Conservation (phyloP, 148 eudicot genomes). For the Fagopyrum tataricum region DNA sequence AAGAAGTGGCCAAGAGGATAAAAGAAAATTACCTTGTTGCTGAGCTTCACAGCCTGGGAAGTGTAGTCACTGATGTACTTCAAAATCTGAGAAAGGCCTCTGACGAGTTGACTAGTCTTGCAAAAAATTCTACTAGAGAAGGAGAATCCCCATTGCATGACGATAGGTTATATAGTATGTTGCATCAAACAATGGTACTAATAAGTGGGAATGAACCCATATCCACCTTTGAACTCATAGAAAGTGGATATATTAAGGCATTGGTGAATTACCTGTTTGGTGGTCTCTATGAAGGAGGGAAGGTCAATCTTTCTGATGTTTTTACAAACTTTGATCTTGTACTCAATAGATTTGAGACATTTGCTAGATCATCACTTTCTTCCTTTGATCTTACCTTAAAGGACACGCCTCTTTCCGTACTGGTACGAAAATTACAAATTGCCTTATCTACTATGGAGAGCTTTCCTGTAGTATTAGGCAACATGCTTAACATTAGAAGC, state of each 20-base stretch:
- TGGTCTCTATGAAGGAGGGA: slow-evolving; percentile 31
- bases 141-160: slow-evolving; percentile 29
- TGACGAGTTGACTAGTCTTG: slow-evolving; percentile 36
- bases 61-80: slow-evolving; percentile 56
- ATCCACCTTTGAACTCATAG: slow-evolving; percentile 90
- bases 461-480: slow-evolving; percentile 54
- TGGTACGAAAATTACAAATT: slow-evolving; percentile 59
- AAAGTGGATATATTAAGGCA: slow-evolving; percentile 78
- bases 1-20: slow-evolving; percentile 56
- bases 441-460: slow-evolving; percentile 73
- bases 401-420: slow-evolving; percentile 32
- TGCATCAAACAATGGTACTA: slow-evolving; percentile 53
- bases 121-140: slow-evolving; percentile 22
- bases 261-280: slow-evolving; percentile 51
- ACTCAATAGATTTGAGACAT: slow-evolving; percentile 57
- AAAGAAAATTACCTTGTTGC: slow-evolving; percentile 43
- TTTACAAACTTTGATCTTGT: slow-evolving; percentile 19
- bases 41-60: slow-evolving; percentile 36
- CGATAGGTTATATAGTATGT: slow-evolving; percentile 39
- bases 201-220: slow-evolving; percentile 59
- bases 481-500: slow-evolving; percentile 34
- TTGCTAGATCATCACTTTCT: slow-evolving; percentile 55
- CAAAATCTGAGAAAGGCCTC: slow-evolving; percentile 63
- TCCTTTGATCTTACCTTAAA: slow-evolving; percentile 28
- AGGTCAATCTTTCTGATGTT: slow-evolving; percentile 19